phyloP scores from a whole-genome alignment of 2,329 filamentous ascomycete genomes.

The Talaromyces funiculosus region DNA sequence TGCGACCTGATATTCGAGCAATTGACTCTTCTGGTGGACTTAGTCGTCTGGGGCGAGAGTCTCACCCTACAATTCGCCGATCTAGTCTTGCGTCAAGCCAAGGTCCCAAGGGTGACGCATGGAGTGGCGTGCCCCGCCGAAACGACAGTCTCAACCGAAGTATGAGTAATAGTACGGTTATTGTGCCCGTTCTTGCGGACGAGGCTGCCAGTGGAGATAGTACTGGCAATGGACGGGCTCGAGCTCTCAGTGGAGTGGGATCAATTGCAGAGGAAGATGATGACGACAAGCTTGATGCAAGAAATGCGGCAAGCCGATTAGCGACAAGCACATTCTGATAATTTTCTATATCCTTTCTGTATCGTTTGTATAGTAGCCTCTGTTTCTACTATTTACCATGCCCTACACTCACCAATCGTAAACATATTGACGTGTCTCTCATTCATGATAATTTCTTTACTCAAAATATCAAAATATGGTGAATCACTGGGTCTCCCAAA shows the following conservation, averaged over 20 bases:
- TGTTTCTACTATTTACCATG: slow-evolving; percentile 2
- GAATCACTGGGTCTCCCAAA: neutral
- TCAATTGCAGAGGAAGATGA: slow-evolving; percentile 51
- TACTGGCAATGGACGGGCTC: slow-evolving; percentile 41
- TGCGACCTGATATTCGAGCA: slow-evolving; percentile 84
- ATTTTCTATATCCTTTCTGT: slow-evolving; percentile 16
- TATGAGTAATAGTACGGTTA: slow-evolving; percentile 65
- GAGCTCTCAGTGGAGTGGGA: slow-evolving; percentile 42
- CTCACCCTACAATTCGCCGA: slow-evolving; percentile 70
- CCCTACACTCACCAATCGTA: neutral
- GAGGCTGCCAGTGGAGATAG: slow-evolving; percentile 48
- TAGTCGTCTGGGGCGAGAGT: slow-evolving; percentile 80
- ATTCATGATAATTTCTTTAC: neutral
- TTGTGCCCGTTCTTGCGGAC: slow-evolving; percentile 57
- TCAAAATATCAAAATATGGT: neutral
- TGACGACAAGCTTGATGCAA: slow-evolving; percentile 88
- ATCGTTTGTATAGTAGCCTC: slow-evolving; percentile 10
- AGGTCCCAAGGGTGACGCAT: slow-evolving; percentile 95
- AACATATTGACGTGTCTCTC: neutral
- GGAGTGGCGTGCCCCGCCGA: slow-evolving; percentile 86
- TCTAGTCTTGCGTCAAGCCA: slow-evolving; percentile 78
- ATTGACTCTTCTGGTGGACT: slow-evolving; percentile 90
- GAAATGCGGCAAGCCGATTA: slow-evolving; percentile 88
- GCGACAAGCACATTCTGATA: slow-evolving; percentile 83
- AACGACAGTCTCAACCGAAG: slow-evolving; percentile 73